Percentiles rank a stretch among this genome's conserved stretches.
These are phyloP conservation scores for Fusarium sp. DNA, from an alignment of 2,329 filamentous ascomycete genomes.

Conservation along the genomic window DNA sequence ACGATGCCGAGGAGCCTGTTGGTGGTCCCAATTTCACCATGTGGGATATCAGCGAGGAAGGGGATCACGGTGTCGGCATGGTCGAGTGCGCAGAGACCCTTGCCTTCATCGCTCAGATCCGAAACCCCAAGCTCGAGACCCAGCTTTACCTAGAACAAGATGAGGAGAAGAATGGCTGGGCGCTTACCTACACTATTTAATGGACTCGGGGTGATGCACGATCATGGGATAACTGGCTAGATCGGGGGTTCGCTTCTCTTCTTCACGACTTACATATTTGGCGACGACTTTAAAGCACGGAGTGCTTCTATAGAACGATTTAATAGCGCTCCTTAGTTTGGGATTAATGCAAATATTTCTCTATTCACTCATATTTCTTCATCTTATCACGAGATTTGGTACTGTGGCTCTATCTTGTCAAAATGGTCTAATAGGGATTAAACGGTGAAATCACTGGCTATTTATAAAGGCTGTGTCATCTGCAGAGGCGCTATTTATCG, in stretches of 20 bases:
- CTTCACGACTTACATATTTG: neutral
- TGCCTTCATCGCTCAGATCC: conserved; percentile 46
- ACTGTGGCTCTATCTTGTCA: no score
- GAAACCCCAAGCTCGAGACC: conserved; percentile 40
- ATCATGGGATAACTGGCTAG: neutral
- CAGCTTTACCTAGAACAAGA: conserved; percentile 51
- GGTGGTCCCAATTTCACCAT: conserved; percentile 49
- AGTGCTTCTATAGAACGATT: neutral
- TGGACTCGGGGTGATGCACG: neutral
- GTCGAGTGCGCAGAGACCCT: conserved; percentile 49
- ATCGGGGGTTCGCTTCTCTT: neutral
- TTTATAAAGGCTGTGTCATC: no score
- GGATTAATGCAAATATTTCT: neutral
- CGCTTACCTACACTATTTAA: conserved; percentile 33
- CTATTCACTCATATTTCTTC: neutral
- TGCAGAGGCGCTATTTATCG: no score
- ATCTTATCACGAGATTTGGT: no score
- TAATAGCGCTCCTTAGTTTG: neutral
- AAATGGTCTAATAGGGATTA: no score
- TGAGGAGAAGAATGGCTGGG: conserved; percentile 47
- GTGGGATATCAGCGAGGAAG: conserved; percentile 45
- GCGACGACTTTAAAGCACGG: neutral
- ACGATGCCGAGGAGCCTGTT: conserved; percentile 21
- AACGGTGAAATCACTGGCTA: no score
- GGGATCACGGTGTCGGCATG: conserved; percentile 38